These are phyloP conservation scores for Ganoderma leucocontextum DNA, from an alignment of 1,284 basidiomycete genomes.

Conservation along the genomic window DNA sequence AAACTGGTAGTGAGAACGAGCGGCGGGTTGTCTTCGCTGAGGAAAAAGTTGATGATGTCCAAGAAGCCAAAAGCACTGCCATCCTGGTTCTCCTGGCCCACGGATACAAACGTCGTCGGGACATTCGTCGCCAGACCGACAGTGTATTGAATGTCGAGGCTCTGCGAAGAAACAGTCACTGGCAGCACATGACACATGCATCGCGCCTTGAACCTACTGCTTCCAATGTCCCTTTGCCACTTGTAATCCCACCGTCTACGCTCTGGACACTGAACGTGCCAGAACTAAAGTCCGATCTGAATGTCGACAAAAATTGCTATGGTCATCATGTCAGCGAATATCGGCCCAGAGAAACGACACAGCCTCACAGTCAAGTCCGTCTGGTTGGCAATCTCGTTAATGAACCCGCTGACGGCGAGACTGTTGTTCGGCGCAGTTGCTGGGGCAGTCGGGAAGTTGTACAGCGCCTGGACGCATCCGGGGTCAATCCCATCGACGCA, in stretches of 20 bases:
- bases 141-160: constrained; percentile 68
- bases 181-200: constrained; percentile 37
- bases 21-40: constrained; percentile 40
- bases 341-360: constrained; percentile 30
- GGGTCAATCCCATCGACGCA: constrained; percentile 51
- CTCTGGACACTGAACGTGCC: neutral
- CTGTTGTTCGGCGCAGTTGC: constrained; percentile 50
- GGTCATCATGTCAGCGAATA: neutral
- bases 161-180: constrained; percentile 54
- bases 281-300: constrained; percentile 34
- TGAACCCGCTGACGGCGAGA: constrained; percentile 62
- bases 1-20: constrained; percentile 51
- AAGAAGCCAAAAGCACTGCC: constrained; percentile 31
- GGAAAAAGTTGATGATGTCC: constrained; percentile 43
- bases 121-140: constrained; percentile 64
- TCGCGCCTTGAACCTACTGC: constrained; percentile 35
- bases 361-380: constrained; percentile 51
- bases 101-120: constrained; percentile 30
- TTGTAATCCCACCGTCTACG: neutral
- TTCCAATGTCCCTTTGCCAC: neutral
- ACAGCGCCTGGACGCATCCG: constrained; percentile 57
- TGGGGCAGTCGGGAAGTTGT: constrained; percentile 56
- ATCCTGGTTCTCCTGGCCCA: constrained; percentile 22
- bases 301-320: constrained; percentile 46
- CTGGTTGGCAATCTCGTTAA: constrained; percentile 55